Percentiles rank a stretch among this genome's conserved stretches.
These are phyloP conservation scores for Ganoderma leucocontextum DNA, from an alignment of 1,284 basidiomycete genomes.

Conservation along the genomic window DNA sequence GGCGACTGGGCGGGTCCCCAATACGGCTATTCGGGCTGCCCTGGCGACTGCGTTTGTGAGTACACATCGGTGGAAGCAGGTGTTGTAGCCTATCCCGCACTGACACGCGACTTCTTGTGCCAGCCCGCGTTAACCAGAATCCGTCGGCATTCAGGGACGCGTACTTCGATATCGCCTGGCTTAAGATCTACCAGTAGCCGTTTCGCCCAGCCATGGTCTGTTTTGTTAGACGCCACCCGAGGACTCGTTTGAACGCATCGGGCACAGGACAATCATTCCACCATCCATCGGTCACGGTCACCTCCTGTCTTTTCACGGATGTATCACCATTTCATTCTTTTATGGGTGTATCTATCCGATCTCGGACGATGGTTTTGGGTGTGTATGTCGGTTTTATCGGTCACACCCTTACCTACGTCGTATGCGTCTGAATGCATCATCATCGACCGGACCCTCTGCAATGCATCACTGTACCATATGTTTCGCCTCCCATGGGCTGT, in stretches of 20 bases:
- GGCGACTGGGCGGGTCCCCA: not conserved
- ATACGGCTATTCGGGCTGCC: not conserved
- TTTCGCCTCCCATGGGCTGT: too few species aligned
- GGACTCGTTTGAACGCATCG: not conserved
- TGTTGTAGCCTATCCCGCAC: not conserved
- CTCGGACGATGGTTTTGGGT: not conserved
- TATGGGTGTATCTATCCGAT: not conserved
- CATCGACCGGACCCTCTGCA: not conserved
- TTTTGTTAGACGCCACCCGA: not conserved
- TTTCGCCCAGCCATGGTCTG: not conserved
- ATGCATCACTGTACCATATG: not conserved
- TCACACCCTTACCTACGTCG: not conserved
- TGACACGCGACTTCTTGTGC: not conserved
- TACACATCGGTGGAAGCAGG: not conserved
- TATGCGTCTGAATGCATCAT: not conserved
- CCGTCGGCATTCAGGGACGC: conserved; percentile 70
- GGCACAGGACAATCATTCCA: not conserved
- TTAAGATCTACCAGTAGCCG: conserved; percentile 48
- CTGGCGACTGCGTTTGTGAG: not conserved
- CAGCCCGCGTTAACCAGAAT: conserved; percentile 41
- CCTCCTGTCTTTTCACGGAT: not conserved
- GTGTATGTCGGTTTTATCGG: not conserved
- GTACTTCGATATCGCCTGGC: conserved; percentile 69
- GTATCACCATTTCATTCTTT: not conserved
- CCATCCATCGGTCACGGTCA: not conserved